Percentiles rank a stretch among this genome's conserved stretches.
These are phyloP conservation scores for Calycina herbarum DNA, from an alignment of 2,329 filamentous ascomycete genomes.

Conservation along the genomic window DNA sequence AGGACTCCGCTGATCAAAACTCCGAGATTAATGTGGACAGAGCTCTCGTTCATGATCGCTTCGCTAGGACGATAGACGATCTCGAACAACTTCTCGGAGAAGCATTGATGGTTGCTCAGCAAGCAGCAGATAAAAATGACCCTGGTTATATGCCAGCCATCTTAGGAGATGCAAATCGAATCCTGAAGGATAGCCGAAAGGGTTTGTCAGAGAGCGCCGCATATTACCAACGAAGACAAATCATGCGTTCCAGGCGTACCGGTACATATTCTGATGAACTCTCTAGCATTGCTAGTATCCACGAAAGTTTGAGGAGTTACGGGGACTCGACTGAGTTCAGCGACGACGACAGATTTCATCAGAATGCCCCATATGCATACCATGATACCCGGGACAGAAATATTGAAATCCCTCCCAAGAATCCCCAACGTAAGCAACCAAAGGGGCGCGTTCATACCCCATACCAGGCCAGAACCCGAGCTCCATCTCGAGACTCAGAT, in stretches of 20 bases:
- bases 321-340: constrained; percentile 26
- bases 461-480: constrained; percentile 20
- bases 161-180: constrained; percentile 27
- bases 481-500: constrained; percentile 17
- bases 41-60: constrained; percentile 29
- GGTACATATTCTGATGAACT: constrained; percentile 19
- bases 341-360: constrained; percentile 16
- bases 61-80: constrained; percentile 39
- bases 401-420: constrained; percentile 2
- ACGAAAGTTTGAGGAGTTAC: constrained; percentile 33
- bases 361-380: background rate
- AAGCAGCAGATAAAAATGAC: constrained; percentile 35
- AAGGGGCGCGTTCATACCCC: constrained; percentile 22
- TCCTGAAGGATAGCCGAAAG: constrained; percentile 28
- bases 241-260: background rate
- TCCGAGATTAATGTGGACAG: background rate
- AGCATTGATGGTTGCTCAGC: constrained; percentile 40
- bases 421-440: constrained; percentile 8
- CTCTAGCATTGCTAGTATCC: constrained; percentile 27
- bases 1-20: constrained; percentile 14
- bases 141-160: constrained; percentile 23
- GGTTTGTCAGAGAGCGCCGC: constrained; percentile 7
- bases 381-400: constrained; percentile 6
- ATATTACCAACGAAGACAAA: constrained; percentile 1
- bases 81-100: constrained; percentile 40